A percentile compares a stretch with the other conserved stretches of the same genome.
Conservation (phyloP, 1,284 basidiomycete genomes). For the Apiotrichum mycotoxinovorans region DNA sequence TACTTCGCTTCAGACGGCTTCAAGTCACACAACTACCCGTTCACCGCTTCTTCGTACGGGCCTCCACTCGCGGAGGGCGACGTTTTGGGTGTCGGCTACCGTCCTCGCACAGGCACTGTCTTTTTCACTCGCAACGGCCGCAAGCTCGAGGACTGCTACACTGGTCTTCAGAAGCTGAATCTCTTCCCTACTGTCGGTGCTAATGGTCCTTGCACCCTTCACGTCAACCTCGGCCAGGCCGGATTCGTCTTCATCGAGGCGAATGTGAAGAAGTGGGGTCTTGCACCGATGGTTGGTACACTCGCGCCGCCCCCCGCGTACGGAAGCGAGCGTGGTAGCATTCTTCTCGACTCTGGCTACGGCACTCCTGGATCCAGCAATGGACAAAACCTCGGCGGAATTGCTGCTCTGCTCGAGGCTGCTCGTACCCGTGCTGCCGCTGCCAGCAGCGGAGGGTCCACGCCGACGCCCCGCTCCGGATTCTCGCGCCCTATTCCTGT, state of each 20-base stretch:
- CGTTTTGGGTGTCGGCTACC: conserved; percentile 86
- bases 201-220: conserved; percentile 87
- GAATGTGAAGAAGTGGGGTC: conserved; percentile 97
- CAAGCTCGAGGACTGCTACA: conserved; percentile 89
- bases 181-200: conserved; percentile 93
- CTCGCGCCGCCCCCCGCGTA: conserved; percentile 93
- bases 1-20: conserved; percentile 91
- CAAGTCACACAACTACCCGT: conserved; percentile 96
- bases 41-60: conserved; percentile 81
- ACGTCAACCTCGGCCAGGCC: conserved; percentile 91
- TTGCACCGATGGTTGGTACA: conserved; percentile 91
- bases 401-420: conserved; percentile 38
- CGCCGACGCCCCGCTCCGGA: not conserved
- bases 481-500: conserved; percentile 4
- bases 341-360: conserved; percentile 78
- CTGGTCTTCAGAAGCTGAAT: conserved; percentile 81
- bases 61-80: conserved; percentile 86
- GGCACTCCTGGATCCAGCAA: conserved; percentile 38
- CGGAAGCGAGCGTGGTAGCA: conserved; percentile 88
- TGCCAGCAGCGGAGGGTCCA: not conserved
- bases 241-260: conserved; percentile 98
- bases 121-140: conserved; percentile 96
- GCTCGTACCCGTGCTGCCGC: conserved; percentile 33
- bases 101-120: conserved; percentile 88
- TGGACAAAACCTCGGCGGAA: conserved; percentile 23